Evolutionary conservation across 2,329 filamentous ascomycete genomes (phyloP).

Genomic region (Teratosphaeriaceae sp.): DNA sequence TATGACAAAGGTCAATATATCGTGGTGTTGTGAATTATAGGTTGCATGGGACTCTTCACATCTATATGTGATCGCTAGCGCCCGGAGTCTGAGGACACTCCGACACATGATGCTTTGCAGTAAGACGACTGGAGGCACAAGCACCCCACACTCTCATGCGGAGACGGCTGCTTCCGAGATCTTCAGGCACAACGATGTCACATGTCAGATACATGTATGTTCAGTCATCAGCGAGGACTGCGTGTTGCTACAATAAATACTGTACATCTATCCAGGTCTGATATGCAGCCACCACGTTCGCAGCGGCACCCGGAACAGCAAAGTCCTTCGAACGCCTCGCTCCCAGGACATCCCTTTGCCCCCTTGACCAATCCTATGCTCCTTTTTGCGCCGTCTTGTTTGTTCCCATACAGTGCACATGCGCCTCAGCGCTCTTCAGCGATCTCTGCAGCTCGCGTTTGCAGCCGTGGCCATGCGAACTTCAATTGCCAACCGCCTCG

Average conservation of each 20-base stretch:
- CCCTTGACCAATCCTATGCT: neutral
- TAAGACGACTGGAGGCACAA: too few relatives aligned
- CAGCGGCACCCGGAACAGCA: neutral
- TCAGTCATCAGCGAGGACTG: neutral
- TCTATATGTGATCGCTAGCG: too few relatives aligned
- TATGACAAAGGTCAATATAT: conserved; percentile 1
- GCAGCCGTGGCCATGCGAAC: too few relatives aligned
- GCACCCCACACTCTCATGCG: too few relatives aligned
- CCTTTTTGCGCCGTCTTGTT: neutral
- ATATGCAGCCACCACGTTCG: neutral
- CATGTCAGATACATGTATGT: neutral
- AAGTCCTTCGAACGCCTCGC: conserved; percentile 4
- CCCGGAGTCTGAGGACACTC: too few relatives aligned
- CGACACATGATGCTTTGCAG: too few relatives aligned
- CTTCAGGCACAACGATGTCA: neutral
- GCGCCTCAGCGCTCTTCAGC: too few relatives aligned
- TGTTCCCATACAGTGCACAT: neutral
- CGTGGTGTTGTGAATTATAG: too few relatives aligned
- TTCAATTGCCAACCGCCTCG: too few relatives aligned
- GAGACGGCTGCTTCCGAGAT: neutral
- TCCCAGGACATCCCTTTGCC: neutral
- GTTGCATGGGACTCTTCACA: too few relatives aligned
- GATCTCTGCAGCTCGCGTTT: too few relatives aligned
- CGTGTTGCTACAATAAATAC: conserved; percentile 1
- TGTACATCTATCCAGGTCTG: conserved; percentile 3